Base-by-base conservation (phyloP, 2,329 filamentous ascomycete species). In the Ophiosphaerella korrae region DNA sequence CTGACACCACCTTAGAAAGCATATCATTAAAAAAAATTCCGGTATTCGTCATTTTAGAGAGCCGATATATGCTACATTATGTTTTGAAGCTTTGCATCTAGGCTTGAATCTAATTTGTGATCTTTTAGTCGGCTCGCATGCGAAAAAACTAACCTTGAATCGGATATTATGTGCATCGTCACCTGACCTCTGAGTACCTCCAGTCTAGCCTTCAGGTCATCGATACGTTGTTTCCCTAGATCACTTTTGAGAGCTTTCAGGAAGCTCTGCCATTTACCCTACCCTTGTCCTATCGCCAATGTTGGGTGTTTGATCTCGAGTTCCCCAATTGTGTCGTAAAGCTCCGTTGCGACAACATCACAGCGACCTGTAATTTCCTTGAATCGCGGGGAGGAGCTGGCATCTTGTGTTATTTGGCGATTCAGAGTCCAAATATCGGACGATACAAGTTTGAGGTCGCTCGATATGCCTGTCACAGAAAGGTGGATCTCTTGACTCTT, bases 241-340 rank as follows among this genome's bases (percentile, higher is more conserved):
- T 48, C 14, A 5, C 8, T 34, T 23, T 49, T 39, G 29, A 53
- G 13, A 2, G 50, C 53, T 18, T 57, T 36, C 9, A 39, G n/a
- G 21, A 57, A 49, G 12, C 38, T 45, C 7, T 26, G 14, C 49
- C 46, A 50, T 34, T 24, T 45, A 3, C 14, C 5, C 12, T 5
- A 21, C n/a, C 11, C 35, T 6, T 26, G 18, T 18, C 18, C 18
- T 18, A 18, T 18, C 18, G 18, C 2, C 18, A 18, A 18, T 18
- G 18, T 18, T 18, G 18, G 18, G 18, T 18, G 18, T 18, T 18
- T 18, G 18, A 18, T 18, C 18, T 18, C 18, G 3, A 18, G 18
- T 18, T 18, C 18, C 18, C 18, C 18, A 3, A 18, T 18, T 18
- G 18, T 3, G 18, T 18, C 18, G 18, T 18, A 18, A 18, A 18